Base-by-base conservation (phyloP, 129 eudicot genomes). In the Heracleum sosnowskyi region DNA sequence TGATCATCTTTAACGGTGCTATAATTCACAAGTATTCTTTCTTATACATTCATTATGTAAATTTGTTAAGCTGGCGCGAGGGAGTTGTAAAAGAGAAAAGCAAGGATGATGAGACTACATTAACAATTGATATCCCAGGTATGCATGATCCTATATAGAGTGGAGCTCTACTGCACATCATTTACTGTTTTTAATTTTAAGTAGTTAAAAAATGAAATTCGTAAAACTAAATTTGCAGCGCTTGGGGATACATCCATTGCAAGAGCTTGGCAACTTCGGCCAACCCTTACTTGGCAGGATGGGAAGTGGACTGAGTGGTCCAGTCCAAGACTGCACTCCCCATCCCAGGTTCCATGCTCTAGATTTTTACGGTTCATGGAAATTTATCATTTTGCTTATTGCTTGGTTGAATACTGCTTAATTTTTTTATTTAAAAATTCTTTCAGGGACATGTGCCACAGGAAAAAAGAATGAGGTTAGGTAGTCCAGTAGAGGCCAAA, bases 111-210 rank as follows among this genome's bases (percentile, higher is more conserved):
- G 86, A 81, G 73, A 88, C 92, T 77, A 69, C 92, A 62, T 74
- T 90, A 31, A 85, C 82, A 71, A 91, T 96, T 66, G 91, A 87
- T 69, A 90, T 96, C 82, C 86, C 96, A 86, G 99, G 99, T 96
- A 90, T 57, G 81, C 77, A 47, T 40, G 9, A 72, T 68, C 57
- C 39, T 17, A n/a, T 46, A 39, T 70, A 71, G 34, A 64, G 28
- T 29, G 6, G 17, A 17, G 20, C 7, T 42, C 47, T 62, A 8
- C 7, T 46, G 28, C 20, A 26, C n/a, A 72, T 46, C 71, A 41
- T 29, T 28, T 34, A 34, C 35, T 17, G 11, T 75, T 46, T 39
- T 51, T 31, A 76, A 28, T 47, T 47, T 73, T n/a, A n/a, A 34
- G 36, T 73, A 41, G 31, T n/a, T 26, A 41, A 2, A 37, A 37